Evolutionary conservation across 305 asterid species (phyloP).

Genomic region (Andrographis paniculata): DNA sequence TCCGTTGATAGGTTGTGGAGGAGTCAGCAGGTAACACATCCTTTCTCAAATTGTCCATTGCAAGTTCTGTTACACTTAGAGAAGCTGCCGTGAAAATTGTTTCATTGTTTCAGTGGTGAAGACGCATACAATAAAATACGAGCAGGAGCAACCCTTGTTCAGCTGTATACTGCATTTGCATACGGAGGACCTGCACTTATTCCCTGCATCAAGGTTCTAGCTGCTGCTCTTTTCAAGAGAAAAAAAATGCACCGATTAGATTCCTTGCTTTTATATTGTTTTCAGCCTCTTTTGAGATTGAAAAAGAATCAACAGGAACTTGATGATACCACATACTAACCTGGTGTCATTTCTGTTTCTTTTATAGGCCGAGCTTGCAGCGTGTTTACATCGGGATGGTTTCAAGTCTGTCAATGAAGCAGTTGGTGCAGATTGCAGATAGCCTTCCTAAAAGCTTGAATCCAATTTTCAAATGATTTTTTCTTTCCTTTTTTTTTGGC

Average conservation of each 20-base stretch:
- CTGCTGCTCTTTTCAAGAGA: neutral
- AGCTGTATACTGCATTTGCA: slow-evolving; percentile 77
- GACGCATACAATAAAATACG: slow-evolving; percentile 37
- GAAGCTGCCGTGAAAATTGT: neutral
- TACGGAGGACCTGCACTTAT: slow-evolving; percentile 29
- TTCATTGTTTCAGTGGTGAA: slow-evolving; percentile 49
- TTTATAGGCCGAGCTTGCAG: slow-evolving; percentile 71
- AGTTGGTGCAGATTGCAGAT: slow-evolving; percentile 87
- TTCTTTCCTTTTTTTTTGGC: slow-evolving; percentile 11
- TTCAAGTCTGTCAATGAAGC: slow-evolving; percentile 81
- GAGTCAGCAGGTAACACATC: slow-evolving; percentile 70
- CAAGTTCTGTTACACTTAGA: slow-evolving; percentile 5
- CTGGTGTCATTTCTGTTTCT: slow-evolving; percentile 1
- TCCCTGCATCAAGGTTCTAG: slow-evolving; percentile 81
- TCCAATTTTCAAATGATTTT: slow-evolving; percentile 2
- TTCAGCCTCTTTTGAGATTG: no score
- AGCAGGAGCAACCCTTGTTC: neutral
- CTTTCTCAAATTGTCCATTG: slow-evolving; percentile 1
- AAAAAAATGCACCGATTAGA: no score
- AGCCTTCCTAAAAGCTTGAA: slow-evolving; percentile 12
- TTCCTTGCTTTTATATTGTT: neutral
- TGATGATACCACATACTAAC: neutral
- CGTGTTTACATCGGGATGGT: slow-evolving; percentile 78
- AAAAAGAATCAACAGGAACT: no score
- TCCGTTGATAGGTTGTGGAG: slow-evolving; percentile 93